A percentile compares a stretch with the other conserved stretches of the same genome.
These are phyloP conservation scores for Fusarium drepaniforme DNA, from an alignment of 2,329 filamentous ascomycete species.

Conservation along the genomic window DNA sequence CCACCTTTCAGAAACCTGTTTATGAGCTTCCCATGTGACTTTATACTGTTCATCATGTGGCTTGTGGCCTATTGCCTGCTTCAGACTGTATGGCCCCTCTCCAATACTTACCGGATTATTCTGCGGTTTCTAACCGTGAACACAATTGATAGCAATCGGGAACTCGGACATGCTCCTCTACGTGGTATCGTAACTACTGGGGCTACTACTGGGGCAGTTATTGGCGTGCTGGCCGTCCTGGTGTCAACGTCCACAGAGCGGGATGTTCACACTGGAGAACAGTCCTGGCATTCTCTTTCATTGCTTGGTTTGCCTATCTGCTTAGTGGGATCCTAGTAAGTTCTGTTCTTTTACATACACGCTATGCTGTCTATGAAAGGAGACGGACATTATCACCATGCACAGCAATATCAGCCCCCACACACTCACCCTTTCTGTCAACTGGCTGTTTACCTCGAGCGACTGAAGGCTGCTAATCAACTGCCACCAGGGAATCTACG, in stretches of 20 bases:
- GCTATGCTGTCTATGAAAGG: neutral
- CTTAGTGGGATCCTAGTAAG: slow-evolving; percentile 38
- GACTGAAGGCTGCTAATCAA: neutral
- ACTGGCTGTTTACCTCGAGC: neutral
- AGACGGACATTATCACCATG: neutral
- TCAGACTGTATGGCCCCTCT: slow-evolving; percentile 27
- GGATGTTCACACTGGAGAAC: slow-evolving; percentile 41
- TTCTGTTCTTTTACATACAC: neutral
- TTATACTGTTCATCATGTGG: slow-evolving; percentile 45
- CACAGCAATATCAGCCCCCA: accelerated
- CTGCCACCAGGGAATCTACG: slow-evolving; percentile 14
- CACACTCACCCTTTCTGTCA: neutral
- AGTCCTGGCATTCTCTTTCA: slow-evolving; percentile 40
- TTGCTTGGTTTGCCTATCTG: slow-evolving; percentile 36
- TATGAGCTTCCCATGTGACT: slow-evolving; percentile 42
- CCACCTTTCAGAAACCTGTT: slow-evolving; percentile 38
- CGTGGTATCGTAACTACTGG: slow-evolving; percentile 44
- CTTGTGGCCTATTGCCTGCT: slow-evolving; percentile 44
- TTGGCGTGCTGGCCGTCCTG: slow-evolving; percentile 27
- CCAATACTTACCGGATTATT: neutral
- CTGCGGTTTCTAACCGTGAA: neutral
- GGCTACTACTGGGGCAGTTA: slow-evolving; percentile 44
- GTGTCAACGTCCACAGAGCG: slow-evolving; percentile 11
- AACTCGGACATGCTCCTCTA: slow-evolving; percentile 18
- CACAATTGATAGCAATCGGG: slow-evolving; percentile 3